Base-by-base conservation (phyloP, 345 rosid genomes). In the Cardamine resedifolia region DNA sequence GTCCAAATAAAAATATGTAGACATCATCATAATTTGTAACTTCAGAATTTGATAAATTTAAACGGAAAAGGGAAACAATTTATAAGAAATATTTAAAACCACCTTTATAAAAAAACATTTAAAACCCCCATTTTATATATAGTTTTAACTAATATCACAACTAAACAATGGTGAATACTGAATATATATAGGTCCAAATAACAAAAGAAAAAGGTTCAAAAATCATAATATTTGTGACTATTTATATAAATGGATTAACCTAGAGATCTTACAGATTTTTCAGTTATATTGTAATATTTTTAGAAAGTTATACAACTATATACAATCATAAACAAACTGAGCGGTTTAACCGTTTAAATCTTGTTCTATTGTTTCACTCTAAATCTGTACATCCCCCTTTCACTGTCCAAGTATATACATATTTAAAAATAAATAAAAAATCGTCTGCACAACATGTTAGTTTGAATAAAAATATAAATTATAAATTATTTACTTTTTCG, bases 401-500 rank as follows among this genome's bases (percentile, higher is more conserved):
- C 52, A 65, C 39, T 23, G 21, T 56, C 64, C 56, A 64, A 30
- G 9, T 51, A 64, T 45, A 23, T 26, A 26, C 28, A 26, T 36
- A 36, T 36, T 3, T 36, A 33, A 0, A 33, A 2, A 33, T n/a
- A n/a, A n/a, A n/a, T n/a, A 33, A 8, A 50, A 20, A 60, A 8
- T 71, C 33, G 36, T 43, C 31, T 74, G 8, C 51, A 27, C 49
- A 47, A 31, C 4, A 58, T 58, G 53, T 67, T 59, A 60, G 30
- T 30, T 44, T 68, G 31, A 61, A 68, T 68, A 43, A 60, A 66
- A 23, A n/a, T 59, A 67, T 48, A 24, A 39, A 59, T 14, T n/a
- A 58, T 49, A 39, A 36, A 39, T 58, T 27, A 12, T 41, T 27
- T 31, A 28, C 31, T 68, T 68, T 61, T 51, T 44, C 18, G 60